Base-by-base conservation (phyloP, 1,139 yeast genomes). In the Hyphopichia pseudoburtonii region DNA sequence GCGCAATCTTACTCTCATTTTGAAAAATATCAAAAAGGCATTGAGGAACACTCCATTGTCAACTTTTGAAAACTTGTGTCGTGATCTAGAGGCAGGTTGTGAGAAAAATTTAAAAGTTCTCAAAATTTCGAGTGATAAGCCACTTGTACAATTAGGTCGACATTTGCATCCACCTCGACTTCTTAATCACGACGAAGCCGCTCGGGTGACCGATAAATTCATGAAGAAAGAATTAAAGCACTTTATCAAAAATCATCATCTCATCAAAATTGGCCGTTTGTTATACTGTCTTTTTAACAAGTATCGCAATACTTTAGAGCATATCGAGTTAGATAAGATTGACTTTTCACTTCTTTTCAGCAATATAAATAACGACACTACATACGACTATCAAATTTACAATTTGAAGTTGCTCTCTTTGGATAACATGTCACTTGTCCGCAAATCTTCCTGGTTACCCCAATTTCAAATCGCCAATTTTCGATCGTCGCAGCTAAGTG, bases 351-450 rank as follows among this genome's bases (percentile, higher is more conserved):
- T 56, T 17, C 36, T 55, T 1, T 47, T 53, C 30, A 40, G 42
- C 6, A 28, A 28, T 4, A 16, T 16, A 12, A 17, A 16, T 18
- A 12, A 26, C 11, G 19, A 15, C 15, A 27, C n/a, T 8, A 29
- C 10, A 6, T 33, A 29, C 9, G 26, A 37, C 19, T 39, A 28
- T 24, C 26, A 23, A 0, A 48, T 58, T 30, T 51, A 54, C 2
- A 21, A 28, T 6, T 39, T 59, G 23, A 45, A 48, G 22, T 17
- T 57, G 11, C 39, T 58, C 8, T 28, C 52, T 8, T 35, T 58
- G 28, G 63, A 60, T 37, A 51, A 46, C 27, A 36, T 42, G 2
- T 52, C 62, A 1, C 34, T 46, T 3, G 19, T 42, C 3, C 42
- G 45, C 14, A 28, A 47, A 29, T 8, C 17, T 5, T 22, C 39